Evolutionary conservation across 164 flowering plant genomes (phyloP).

Genomic region (Nymphaea colorata): DNA sequence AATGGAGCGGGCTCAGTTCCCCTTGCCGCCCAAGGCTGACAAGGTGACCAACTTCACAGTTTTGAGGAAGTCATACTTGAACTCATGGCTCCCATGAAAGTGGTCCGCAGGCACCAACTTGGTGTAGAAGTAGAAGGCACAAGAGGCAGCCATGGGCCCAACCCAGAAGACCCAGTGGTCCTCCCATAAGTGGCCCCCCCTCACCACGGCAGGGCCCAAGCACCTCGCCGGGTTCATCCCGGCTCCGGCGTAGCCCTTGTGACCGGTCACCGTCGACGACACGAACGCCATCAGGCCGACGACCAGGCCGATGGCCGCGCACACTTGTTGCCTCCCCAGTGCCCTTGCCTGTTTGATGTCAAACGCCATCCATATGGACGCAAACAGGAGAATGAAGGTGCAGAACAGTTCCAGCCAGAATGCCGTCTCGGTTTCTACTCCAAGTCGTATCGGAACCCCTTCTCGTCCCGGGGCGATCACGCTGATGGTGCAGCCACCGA

Average conservation of each 20-base stretch:
- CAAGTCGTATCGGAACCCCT: constrained; percentile 20
- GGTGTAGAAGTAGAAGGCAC: constrained; percentile 30
- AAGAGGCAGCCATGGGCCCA: constrained; percentile 37
- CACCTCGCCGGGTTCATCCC: constrained; percentile 70
- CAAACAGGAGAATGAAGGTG: constrained; percentile 34
- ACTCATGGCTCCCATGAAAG: constrained; percentile 5
- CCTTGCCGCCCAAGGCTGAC: not conserved
- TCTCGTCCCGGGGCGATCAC: constrained; percentile 28
- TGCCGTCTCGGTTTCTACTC: constrained; percentile 25
- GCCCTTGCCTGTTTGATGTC: constrained; percentile 27
- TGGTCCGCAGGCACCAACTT: constrained; percentile 31
- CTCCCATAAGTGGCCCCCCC: constrained; percentile 55
- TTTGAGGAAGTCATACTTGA: constrained; percentile 6
- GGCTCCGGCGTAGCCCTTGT: constrained; percentile 44
- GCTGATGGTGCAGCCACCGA: constrained; percentile 45
- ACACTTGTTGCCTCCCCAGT: constrained; percentile 21
- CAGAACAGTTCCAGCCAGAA: constrained; percentile 46
- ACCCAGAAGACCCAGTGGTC: constrained; percentile 62
- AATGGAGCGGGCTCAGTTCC: too few species aligned
- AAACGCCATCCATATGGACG: constrained; percentile 40
- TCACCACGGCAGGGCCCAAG: constrained; percentile 49
- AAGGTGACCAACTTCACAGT: not conserved
- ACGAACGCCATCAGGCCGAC: constrained; percentile 36
- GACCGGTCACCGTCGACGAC: constrained; percentile 32
- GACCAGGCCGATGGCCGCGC: constrained; percentile 26